Evolutionary conservation across 192 early-diverging fungal genomes (phyloP).

Genomic region (Kappamyces sp.): DNA sequence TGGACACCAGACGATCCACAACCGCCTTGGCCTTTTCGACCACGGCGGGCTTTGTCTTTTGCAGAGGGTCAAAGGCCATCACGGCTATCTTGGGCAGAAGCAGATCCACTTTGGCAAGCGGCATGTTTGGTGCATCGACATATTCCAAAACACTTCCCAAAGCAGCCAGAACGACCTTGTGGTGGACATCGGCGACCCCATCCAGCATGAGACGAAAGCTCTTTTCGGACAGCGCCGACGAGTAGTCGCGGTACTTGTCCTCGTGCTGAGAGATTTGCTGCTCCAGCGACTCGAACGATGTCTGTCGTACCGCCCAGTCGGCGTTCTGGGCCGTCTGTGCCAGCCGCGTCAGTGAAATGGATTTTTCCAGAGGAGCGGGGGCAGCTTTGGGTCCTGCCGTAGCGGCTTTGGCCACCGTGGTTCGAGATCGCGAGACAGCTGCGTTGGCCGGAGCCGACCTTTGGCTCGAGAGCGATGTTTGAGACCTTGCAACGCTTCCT

Average conservation of each 20-base stretch:
- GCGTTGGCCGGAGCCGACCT: neutral
- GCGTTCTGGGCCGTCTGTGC: neutral
- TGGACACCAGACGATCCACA: neutral
- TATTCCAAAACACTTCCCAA: conserved; percentile 7
- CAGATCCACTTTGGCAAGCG: conserved; percentile 10
- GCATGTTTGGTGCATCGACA: conserved; percentile 2
- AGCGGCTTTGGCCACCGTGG: neutral
- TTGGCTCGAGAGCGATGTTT: neutral
- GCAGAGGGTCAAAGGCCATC: neutral
- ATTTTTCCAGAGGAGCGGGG: conserved; percentile 2
- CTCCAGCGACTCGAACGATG: conserved; percentile 4
- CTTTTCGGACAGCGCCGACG: conserved; percentile 3
- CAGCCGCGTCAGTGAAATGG: conserved; percentile 4
- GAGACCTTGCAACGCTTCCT: too few relatives aligned
- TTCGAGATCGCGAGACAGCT: conserved; percentile 1
- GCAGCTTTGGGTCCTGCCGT: neutral
- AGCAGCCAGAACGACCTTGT: conserved; percentile 2
- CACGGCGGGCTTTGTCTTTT: conserved; percentile 8
- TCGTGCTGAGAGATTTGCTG: neutral
- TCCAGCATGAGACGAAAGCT: neutral
- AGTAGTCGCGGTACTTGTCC: conserved; percentile 7
- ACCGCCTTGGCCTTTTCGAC: neutral
- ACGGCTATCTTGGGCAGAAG: conserved; percentile 1
- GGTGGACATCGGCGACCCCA: conserved; percentile 9
- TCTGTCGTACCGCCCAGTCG: conserved; percentile 6